Conservation (phyloP, 2,329 filamentous ascomycete species). For the Xylariaceae sp. region DNA sequence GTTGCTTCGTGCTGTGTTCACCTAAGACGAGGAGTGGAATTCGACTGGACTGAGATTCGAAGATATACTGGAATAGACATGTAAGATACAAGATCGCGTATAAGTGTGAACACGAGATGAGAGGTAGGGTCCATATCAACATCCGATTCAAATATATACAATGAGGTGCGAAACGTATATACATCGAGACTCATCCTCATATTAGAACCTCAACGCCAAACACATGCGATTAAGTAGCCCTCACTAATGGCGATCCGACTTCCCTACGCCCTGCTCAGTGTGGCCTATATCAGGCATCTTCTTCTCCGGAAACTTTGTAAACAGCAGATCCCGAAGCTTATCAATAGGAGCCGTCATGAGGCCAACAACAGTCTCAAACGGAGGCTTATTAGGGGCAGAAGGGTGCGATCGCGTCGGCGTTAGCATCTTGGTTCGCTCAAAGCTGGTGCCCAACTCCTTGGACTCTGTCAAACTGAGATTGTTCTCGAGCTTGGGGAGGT, state of each 20-base stretch:
- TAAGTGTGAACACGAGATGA: too few relatives aligned
- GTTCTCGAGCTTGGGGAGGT: conserved; percentile 40
- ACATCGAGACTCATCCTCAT: too few relatives aligned
- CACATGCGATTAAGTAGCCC: background rate
- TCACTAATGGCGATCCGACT: conserved; percentile 7
- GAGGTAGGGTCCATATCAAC: too few relatives aligned
- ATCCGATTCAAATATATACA: too few relatives aligned
- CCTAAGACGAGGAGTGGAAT: too few relatives aligned
- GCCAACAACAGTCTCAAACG: conserved; percentile 45
- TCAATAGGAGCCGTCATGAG: conserved; percentile 50
- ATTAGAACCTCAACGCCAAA: too few relatives aligned
- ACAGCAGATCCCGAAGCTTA: conserved; percentile 42
- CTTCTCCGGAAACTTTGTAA: conserved; percentile 45
- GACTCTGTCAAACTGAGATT: conserved; percentile 31
- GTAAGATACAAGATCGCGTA: too few relatives aligned
- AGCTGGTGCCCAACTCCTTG: conserved; percentile 35
- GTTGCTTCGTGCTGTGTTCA: too few relatives aligned
- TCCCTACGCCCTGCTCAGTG: conserved; percentile 8
- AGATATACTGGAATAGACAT: too few relatives aligned
- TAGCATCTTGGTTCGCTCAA: conserved; percentile 43
- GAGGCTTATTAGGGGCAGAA: conserved; percentile 41
- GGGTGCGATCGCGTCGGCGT: conserved; percentile 42
- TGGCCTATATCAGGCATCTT: conserved; percentile 11
- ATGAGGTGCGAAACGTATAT: too few relatives aligned
- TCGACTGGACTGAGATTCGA: too few relatives aligned